Evolutionary conservation across 768 basidiomycete genomes (phyloP), one percentile per base, ranked within the genome.

Genomic region (Termitomyces heimii): DNA sequence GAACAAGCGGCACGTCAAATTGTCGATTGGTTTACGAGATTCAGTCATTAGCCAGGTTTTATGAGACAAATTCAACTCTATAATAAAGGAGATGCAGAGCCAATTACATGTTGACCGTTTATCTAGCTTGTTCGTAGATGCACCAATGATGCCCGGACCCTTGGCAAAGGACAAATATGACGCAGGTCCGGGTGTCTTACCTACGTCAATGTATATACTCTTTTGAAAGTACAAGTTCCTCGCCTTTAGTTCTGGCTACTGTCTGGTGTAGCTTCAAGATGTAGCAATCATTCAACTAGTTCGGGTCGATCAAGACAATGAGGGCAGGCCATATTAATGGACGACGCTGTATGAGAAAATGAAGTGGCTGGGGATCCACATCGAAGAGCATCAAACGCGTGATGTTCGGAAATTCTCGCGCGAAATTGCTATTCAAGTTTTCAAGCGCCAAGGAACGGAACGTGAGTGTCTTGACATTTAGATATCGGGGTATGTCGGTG

Each of bases 1-100:
- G 83, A 85, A 62, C 78, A 84, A 54, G 79, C 80, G 7, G 82
- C 82, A 3, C 71, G 75, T 1, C 75, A 77, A 39, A 71, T 82
- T 45, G 66, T 79, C 28, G 65, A 63, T 3, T 85, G 83, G 82
- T 84, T 83, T 63, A 66, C 72, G 49, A 68, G 81, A 32, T 83
- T 84, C 44, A 46, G 47, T 37, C 31, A 53, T 13, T 60, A 39
- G 32, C 5, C 20, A 16, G 29, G 4, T 34, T 20, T 34, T 14
- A 24, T 49, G 10, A n/a, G 32, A 24, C 31, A 8, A 49, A 22
- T 7, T 8, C n/a, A 20, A 34, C 34, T 32, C 10, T 10, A 18
- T 31, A 5, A 2, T 31, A 5, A n/a, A 26, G 22, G 7, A 35
- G n/a, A 2, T 13, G 10, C n/a, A 28, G 12, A 49, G 18, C 20